Evolutionary conservation across 2,329 filamentous ascomycete genomes (phyloP), one percentile per base, ranked within the genome.

Genomic region (Aspergillus brunneoviolaceus): DNA sequence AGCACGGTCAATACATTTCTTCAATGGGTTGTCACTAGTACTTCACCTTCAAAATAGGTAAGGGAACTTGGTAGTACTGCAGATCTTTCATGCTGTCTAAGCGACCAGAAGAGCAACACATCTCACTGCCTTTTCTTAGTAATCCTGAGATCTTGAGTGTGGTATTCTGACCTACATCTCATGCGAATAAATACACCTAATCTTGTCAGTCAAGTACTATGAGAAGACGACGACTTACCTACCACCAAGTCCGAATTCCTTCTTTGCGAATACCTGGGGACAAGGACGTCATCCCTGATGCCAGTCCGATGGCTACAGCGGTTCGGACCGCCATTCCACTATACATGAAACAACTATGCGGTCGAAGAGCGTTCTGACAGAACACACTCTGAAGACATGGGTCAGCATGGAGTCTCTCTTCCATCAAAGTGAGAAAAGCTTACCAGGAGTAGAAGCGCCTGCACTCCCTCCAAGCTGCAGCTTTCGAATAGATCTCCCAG

Each of bases 331-430:
- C 72, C 70, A 73, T 74, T 3, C 72, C 73, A 56, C 70, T 74
- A 57, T 74, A 73, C 68, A 74, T 71, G 61, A 72, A 74, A 59
- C 72, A 74, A 57, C 68, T 69, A 62, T 76, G 73, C 10, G 72
- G 72, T 29, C 72, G 70, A 23, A 75, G 49, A 5, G 73, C 70
- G 56, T 74, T 71, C 56, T 74, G 72, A 48, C 70, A 73, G 52
- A 70, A 74, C 11, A 73, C 61, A 31, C 60, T 64, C 65, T 67
- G 33, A 12, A 3, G 19, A 52, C 4, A 23, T 27, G 2, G 6
- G 16, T 45, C 39, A 45, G 39, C 39, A n/a, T 42, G 6, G 16
- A 35, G 11, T 35, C 33, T 12, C 4, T 12, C 16, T 42, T 42
- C 16, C 12, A 19, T 42, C 4, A 5, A 14, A n/a, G 16, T 16